These are phyloP conservation scores for Macrophomina phaseolina DNA, from an alignment of 2,329 filamentous ascomycete species.

Conservation along the genomic window DNA sequence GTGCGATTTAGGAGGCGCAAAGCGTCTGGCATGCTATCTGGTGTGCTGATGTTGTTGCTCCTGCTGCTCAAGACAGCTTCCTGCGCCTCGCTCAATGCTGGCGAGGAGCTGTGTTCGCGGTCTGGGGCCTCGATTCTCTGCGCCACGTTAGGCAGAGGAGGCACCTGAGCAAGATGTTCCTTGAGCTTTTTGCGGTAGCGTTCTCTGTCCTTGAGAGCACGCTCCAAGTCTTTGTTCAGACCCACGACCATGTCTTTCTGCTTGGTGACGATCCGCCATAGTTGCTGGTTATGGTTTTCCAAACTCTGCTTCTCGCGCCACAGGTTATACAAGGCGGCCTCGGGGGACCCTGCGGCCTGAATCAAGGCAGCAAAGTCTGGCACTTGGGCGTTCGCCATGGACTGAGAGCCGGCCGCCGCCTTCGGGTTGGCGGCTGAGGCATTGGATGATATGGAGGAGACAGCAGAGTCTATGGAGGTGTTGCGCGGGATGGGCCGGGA, in stretches of 20 bases:
- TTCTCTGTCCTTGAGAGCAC: slow-evolving; percentile 91
- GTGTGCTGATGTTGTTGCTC: slow-evolving; percentile 19
- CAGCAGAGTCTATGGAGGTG: slow-evolving; percentile 91
- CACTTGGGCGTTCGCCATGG: slow-evolving; percentile 55
- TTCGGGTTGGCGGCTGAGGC: slow-evolving; percentile 63
- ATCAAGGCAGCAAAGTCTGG: slow-evolving; percentile 81
- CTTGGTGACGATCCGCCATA: slow-evolving; percentile 97
- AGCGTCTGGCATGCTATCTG: background rate
- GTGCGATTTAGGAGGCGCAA: slow-evolving; percentile 2
- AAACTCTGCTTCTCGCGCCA: slow-evolving; percentile 91
- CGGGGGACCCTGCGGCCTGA: slow-evolving; percentile 82
- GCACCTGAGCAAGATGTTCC: slow-evolving; percentile 64
- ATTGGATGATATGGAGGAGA: slow-evolving; percentile 65
- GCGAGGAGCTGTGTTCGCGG: slow-evolving; percentile 46
- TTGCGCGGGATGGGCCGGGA: slow-evolving; percentile 63
- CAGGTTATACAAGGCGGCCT: slow-evolving; percentile 86
- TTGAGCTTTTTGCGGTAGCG: slow-evolving; percentile 90
- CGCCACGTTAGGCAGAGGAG: slow-evolving; percentile 41
- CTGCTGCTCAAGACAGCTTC: slow-evolving; percentile 21
- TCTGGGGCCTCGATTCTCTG: slow-evolving; percentile 41
- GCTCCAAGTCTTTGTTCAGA: slow-evolving; percentile 91
- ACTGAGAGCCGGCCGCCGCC: slow-evolving; percentile 33
- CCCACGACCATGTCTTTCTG: slow-evolving; percentile 92
- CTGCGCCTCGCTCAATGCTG: slow-evolving; percentile 33
- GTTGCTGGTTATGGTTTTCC: slow-evolving; percentile 84